Evolutionary conservation across 495 filamentous ascomycete species (phyloP).

Genomic region (Recurvomyces mirabilis): DNA sequence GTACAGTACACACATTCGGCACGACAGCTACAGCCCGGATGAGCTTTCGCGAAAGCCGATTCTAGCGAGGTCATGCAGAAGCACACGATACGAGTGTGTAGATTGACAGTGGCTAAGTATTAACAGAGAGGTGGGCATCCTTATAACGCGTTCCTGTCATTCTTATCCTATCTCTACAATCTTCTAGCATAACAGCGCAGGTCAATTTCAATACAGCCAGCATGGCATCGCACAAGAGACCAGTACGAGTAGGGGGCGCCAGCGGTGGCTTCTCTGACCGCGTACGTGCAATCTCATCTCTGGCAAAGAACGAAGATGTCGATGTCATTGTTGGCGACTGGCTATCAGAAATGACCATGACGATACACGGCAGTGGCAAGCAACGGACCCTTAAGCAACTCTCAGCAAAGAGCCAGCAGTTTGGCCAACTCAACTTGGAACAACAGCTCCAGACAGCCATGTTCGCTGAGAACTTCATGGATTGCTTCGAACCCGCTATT

Average conservation of each 20-base stretch:
- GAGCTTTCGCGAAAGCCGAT: too few relatives aligned
- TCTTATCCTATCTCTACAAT: too few relatives aligned
- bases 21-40: too few relatives aligned
- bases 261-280: slow-evolving; percentile 15
- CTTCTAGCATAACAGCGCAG: too few relatives aligned
- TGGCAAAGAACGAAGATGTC: slow-evolving; percentile 19
- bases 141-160: too few relatives aligned
- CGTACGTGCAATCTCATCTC: slow-evolving; percentile 19
- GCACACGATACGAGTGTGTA: too few relatives aligned
- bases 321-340: slow-evolving; percentile 9
- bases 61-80: too few relatives aligned
- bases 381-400: slow-evolving; percentile 14
- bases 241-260: slow-evolving; percentile 4
- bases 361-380: slow-evolving; percentile 24
- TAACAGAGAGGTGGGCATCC: too few relatives aligned
- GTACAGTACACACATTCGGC: too few relatives aligned
- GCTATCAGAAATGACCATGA: slow-evolving; percentile 15
- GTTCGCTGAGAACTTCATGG: slow-evolving; percentile 21
- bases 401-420: background rate
- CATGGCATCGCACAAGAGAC: too few relatives aligned
- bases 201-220: too few relatives aligned
- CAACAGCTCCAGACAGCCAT: slow-evolving; percentile 12
- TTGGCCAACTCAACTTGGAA: slow-evolving; percentile 1
- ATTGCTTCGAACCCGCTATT: slow-evolving; percentile 24
- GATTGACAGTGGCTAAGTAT: too few relatives aligned